Evolutionary conservation across 2,329 filamentous ascomycete genomes (phyloP), one percentile per base, ranked within the genome.

Genomic region (Cladobotryum mycophilum): DNA sequence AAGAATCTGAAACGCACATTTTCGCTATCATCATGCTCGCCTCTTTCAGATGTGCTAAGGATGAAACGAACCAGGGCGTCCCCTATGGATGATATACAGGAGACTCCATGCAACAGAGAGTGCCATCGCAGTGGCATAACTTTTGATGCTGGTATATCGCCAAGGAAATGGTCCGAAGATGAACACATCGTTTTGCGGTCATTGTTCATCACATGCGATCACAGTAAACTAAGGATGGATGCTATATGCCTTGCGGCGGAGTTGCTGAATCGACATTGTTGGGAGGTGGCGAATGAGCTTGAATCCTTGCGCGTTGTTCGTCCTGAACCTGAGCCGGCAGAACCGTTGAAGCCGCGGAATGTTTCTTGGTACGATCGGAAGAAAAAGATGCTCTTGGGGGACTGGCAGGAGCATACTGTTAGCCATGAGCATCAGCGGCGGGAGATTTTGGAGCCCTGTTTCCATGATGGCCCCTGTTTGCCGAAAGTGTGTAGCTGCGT

Each of bases 401-500:
- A 81, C 60, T 80, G 78, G 76, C 70, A 78, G 61, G 75, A 78
- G 3, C 72, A 78, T 41, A 81, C 77, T 11, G 68, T 71, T 43
- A 77, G 75, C 3, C 75, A 81, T 55, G 71, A 79, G 48, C 78
- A 81, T 55, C 75, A 81, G 42, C 69, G 76, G 14, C 75, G 81
- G 36, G 76, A 79, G 34, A 71, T 79, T 2, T 78, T 80, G 46
- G 79, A 83, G 50, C 82, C 85, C 3, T 91, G 87, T 60, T 76
- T 76, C 47, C 87, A 91, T 59, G 78, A 82, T 25, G 86, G 86
- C 0, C 76, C 82, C 2, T 91, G 87, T 64, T 77, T 77, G 14
- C 67, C 67, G 3, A 69, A 70, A 4, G 76, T 75, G 12, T 92
- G 88, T 58, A 70, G 75, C 2, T 92, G 88, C 60, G 82, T 80